Evolutionary conservation across 116 monocot species (phyloP), one percentile per base, ranked within the genome.

Genomic region (Zostera marina): DNA sequence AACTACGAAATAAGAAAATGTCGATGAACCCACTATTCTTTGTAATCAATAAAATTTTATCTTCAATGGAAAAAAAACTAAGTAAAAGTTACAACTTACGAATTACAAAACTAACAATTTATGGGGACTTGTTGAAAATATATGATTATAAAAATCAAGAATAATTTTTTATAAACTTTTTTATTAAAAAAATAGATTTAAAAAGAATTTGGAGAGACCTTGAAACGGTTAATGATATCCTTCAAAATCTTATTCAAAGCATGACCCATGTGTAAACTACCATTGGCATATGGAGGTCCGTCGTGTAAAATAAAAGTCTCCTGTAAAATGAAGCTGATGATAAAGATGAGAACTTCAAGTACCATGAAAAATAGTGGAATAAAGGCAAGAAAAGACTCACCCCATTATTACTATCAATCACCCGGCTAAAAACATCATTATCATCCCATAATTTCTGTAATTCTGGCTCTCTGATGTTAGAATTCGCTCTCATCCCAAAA

Each of bases 251-350:
- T 98, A 72, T 98, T 98, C 64, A 98, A 61, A 38, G 96, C 96
- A 79, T 98, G 96, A 14, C 96, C 96, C 77, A 90, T 86, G 47
- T 98, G 96, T 16, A 98, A 75, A 66, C 70, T 80, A 14, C 96
- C 96, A 67, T 98, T 98, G 8, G 96, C 96, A 80, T 98, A 98
- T 38, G 96, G 96, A 47, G 96, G 96, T 14, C 96, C 96, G 74
- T 98, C 96, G 74, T 98, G 96, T 32, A 98, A 70, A 72, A 89
- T 72, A 67, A 90, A 98, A 19, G 58, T 76, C 61, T 64, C 78
- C 96, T 98, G 81, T 14, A 42, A 73, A 57, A 49, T 0, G 2
- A 24, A 48, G 42, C 15, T 39, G 23, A 63, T 52, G 13, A 41
- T 22, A 58, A 63, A 22, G 19, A 60, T 53, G 40, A 60, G 38